These are phyloP conservation scores for Colletotrichum tabaci DNA, from an alignment of 2,329 filamentous ascomycete species.

Conservation along the genomic window DNA sequence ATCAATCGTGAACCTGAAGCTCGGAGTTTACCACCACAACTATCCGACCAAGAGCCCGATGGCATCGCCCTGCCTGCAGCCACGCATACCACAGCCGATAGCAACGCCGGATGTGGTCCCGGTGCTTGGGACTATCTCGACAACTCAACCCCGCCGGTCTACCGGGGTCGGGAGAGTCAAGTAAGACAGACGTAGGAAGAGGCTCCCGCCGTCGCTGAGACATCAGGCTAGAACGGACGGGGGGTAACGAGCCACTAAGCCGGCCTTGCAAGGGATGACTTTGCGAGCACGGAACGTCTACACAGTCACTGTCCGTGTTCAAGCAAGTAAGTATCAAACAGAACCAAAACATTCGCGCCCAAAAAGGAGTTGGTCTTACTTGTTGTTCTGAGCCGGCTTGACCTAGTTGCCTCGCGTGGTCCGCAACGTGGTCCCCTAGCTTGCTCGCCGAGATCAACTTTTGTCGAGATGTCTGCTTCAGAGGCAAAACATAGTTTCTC, in stretches of 20 bases:
- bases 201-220: slow-evolving; percentile 1
- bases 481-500: not conserved
- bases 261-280: not conserved
- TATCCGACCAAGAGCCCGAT: not conserved
- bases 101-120: slow-evolving; percentile 8
- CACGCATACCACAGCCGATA: slow-evolving; percentile 14
- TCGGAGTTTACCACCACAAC: not conserved
- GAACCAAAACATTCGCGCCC: not conserved
- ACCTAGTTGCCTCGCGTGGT: not conserved
- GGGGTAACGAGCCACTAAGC: not conserved
- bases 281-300: not conserved
- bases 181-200: not conserved
- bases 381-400: not conserved
- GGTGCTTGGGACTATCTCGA: not conserved
- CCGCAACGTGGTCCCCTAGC: not conserved
- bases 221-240: slow-evolving; percentile 3
- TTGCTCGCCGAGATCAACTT: not conserved
- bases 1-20: not conserved
- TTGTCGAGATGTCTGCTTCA: not conserved
- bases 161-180: not conserved
- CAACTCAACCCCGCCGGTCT: not conserved
- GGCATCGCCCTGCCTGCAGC: not conserved
- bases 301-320: not conserved
- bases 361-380: not conserved
- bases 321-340: slow-evolving; percentile 4